Evolutionary conservation across 2,329 filamentous ascomycete genomes (phyloP).

Genomic region (Microsporum canis): DNA sequence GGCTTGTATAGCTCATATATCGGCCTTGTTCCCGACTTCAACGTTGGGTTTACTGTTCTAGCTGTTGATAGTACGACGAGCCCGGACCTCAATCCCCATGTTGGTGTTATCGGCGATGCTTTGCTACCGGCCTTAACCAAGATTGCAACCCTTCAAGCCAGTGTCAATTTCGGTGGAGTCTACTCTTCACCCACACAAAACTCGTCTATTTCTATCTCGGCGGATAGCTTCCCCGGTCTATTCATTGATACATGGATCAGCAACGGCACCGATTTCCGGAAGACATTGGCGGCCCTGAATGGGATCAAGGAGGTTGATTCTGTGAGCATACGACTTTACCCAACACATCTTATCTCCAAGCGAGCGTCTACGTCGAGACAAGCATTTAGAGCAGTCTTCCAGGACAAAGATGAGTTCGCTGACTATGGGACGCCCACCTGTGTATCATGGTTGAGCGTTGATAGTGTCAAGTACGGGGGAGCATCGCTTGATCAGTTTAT

Average conservation of each 20-base stretch:
- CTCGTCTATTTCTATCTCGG: slow-evolving; percentile 11
- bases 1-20: slow-evolving; percentile 27
- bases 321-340: slow-evolving; percentile 15
- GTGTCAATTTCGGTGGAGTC: slow-evolving; percentile 18
- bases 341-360: slow-evolving; percentile 10
- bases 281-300: slow-evolving; percentile 12
- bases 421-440: slow-evolving; percentile 20
- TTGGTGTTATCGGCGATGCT: slow-evolving; percentile 20
- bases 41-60: slow-evolving; percentile 27
- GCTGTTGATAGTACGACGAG: slow-evolving; percentile 16
- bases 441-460: slow-evolving; percentile 20
- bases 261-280: slow-evolving; percentile 14
- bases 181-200: slow-evolving; percentile 13
- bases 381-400: slow-evolving; percentile 17
- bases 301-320: slow-evolving; percentile 7
- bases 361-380: slow-evolving; percentile 8
- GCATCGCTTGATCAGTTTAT: slow-evolving; percentile 19
- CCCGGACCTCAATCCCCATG: slow-evolving; percentile 17
- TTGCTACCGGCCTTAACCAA: slow-evolving; percentile 20
- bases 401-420: slow-evolving; percentile 18
- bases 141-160: slow-evolving; percentile 20
- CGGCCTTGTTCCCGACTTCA: slow-evolving; percentile 26
- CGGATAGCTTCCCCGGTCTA: slow-evolving; percentile 11
- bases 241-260: slow-evolving; percentile 13
- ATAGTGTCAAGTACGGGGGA: slow-evolving; percentile 15